Evolutionary conservation across 2,329 filamentous ascomycete species (phyloP), one percentile per base, ranked within the genome.

Genomic region (Neonectria magnoliae): DNA sequence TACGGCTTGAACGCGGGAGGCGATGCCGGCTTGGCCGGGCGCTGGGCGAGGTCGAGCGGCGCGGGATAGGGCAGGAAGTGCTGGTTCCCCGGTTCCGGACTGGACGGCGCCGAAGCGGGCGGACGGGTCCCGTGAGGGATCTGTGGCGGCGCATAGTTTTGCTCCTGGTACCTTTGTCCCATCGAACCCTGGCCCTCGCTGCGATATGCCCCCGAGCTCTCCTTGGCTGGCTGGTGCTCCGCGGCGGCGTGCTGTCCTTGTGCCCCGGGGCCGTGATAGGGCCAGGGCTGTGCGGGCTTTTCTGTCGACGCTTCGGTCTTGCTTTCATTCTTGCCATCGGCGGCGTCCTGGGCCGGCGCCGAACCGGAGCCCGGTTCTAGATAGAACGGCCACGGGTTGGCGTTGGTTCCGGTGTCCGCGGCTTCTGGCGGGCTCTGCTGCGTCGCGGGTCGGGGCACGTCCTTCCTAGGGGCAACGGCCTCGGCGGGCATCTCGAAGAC

Each of bases 401-500:
- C 69, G 38, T 68, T 66, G 48, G 41, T 52, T 18, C 57, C 45
- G 25, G 75, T 68, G 38, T 68, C 65, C 44, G 44, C 57, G 18
- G 59, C 42, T 31, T 61, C 54, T 7, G 52, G 29, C 22, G 51
- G 51, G 18, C 25, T 58, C 22, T 61, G 56, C 22, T 52, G 50
- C 16, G 47, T 60, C 41, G 51, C 51, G 1, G 62, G 58, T 42
- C 20, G 54, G 8, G 36, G 60, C 56, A 62, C 47, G 14, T 68
- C 54, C 20, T 60, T 51, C 10, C 59, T 56, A 42, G 64, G 53
- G 16, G 60, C 57, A 53, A 60, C 57, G 31, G 75, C 64, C 52
- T 79, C 77, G 64, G 69, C 73, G 6, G 73, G 44, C 76, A 79
- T 77, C 60, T 79, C 78, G 48, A 77, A 79, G 56, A 75, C 62